Conservation (phyloP, 202 grass and related monocot genomes). For the Panicum virgatum region DNA sequence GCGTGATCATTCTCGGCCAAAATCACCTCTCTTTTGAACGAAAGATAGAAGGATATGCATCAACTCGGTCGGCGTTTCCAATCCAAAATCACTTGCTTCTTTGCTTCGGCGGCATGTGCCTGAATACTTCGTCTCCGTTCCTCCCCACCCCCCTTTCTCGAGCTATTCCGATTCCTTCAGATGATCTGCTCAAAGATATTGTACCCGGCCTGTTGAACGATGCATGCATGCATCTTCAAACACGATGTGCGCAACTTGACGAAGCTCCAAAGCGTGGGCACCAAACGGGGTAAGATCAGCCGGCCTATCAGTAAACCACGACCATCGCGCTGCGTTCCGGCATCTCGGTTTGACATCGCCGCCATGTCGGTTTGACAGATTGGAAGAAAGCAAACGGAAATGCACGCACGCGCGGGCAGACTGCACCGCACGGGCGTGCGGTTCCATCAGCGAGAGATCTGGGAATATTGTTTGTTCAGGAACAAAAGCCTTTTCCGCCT, state of each 20-base stretch:
- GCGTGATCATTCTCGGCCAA: not conserved
- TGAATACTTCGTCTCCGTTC: not conserved
- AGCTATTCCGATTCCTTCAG: conserved; percentile 29
- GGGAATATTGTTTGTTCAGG: conserved; percentile 29
- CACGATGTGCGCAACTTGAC: conserved; percentile 9
- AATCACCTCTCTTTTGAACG: not conserved
- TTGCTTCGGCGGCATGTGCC: not conserved
- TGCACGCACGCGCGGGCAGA: too few relatives aligned
- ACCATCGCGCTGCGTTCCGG: conserved; percentile 3
- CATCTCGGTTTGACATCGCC: conserved; percentile 43
- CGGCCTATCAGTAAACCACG: not conserved
- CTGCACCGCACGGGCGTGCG: too few relatives aligned
- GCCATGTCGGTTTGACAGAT: conserved; percentile 40
- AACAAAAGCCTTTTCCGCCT: conserved; percentile 18
- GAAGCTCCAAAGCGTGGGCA: not conserved
- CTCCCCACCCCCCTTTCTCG: not conserved
- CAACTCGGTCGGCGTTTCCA: not conserved
- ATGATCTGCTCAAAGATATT: conserved; percentile 18
- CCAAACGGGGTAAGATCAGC: conserved; percentile 23
- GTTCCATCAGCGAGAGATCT: conserved; percentile 45
- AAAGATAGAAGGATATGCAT: not conserved
- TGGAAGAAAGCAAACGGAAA: not conserved
- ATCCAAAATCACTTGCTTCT: not conserved
- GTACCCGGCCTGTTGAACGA: not conserved
- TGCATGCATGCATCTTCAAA: conserved; percentile 36